phyloP scores from a whole-genome alignment of 768 basidiomycete species.

The Multifurca ochricompacta region DNA sequence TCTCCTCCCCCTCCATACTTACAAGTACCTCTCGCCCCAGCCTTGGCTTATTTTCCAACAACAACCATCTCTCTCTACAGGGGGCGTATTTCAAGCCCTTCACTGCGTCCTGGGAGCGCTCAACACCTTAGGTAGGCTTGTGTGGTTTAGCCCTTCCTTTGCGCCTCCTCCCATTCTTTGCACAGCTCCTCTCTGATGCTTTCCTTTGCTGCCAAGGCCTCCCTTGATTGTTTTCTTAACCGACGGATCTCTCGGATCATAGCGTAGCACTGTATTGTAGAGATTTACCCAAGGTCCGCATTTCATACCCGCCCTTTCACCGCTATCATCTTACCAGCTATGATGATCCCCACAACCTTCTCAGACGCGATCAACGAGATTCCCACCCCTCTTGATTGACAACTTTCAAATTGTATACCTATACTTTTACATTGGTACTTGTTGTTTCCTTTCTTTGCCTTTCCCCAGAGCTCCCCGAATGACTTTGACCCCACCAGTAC shows the following conservation, averaged over 20 bases:
- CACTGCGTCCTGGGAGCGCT: not conserved
- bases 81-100: not conserved
- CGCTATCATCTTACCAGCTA: not conserved
- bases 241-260: conserved; percentile 7
- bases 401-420: not conserved
- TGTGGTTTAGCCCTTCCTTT: too few relatives aligned
- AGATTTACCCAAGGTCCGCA: not conserved
- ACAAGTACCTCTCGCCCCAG: too few relatives aligned
- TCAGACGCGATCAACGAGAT: not conserved
- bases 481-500: not conserved
- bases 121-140: not conserved
- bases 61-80: not conserved
- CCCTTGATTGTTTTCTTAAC: not conserved
- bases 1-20: not conserved
- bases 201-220: not conserved
- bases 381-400: not conserved
- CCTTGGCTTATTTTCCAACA: not conserved
- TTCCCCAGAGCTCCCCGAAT: not conserved
- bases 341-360: not conserved
- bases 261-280: conserved; percentile 9
- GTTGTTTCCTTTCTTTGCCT: not conserved
- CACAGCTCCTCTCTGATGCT: not conserved
- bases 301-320: not conserved
- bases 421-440: too few relatives aligned
- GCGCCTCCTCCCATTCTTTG: not conserved